These are phyloP conservation scores for Lotmaria passim DNA, from an alignment of 208 protist genomes.

Conservation along the genomic window DNA sequence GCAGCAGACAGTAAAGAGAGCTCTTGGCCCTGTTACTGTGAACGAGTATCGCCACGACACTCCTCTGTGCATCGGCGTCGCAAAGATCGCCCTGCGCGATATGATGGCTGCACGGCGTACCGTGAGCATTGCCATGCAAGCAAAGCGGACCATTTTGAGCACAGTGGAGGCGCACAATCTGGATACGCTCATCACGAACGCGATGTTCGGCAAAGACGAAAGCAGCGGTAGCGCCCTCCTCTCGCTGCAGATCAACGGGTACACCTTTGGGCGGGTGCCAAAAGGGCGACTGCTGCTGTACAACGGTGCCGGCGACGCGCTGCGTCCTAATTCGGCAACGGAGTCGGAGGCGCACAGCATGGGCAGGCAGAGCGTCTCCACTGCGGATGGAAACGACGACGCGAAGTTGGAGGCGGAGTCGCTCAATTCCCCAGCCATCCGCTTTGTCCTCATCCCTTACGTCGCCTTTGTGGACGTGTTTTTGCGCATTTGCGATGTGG, in stretches of 20 bases:
- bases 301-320: not conserved
- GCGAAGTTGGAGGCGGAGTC: slow-evolving; percentile 16
- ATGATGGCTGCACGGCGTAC: slow-evolving; percentile 63
- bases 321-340: not conserved
- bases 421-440: slow-evolving; percentile 56
- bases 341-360: slow-evolving; percentile 19
- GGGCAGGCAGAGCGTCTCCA: slow-evolving; percentile 5
- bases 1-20: slow-evolving; percentile 22
- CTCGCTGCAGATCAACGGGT: slow-evolving; percentile 68
- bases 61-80: slow-evolving; percentile 82
- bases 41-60: slow-evolving; percentile 39
- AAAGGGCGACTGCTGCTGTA: slow-evolving; percentile 44
- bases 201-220: slow-evolving; percentile 75
- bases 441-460: slow-evolving; percentile 81
- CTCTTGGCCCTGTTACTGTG: slow-evolving; percentile 6
- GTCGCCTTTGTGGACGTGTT: slow-evolving; percentile 66
- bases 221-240: slow-evolving; percentile 72
- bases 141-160: slow-evolving; percentile 57
- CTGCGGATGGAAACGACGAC: not conserved
- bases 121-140: slow-evolving; percentile 76
- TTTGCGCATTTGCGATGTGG: slow-evolving; percentile 54
- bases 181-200: slow-evolving; percentile 68
- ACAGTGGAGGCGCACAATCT: slow-evolving; percentile 73
- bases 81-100: slow-evolving; percentile 77
- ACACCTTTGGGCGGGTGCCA: slow-evolving; percentile 64